Evolutionary conservation across 306 rosid genomes (phyloP).

Genomic region (Cucurbita ficifolia): DNA sequence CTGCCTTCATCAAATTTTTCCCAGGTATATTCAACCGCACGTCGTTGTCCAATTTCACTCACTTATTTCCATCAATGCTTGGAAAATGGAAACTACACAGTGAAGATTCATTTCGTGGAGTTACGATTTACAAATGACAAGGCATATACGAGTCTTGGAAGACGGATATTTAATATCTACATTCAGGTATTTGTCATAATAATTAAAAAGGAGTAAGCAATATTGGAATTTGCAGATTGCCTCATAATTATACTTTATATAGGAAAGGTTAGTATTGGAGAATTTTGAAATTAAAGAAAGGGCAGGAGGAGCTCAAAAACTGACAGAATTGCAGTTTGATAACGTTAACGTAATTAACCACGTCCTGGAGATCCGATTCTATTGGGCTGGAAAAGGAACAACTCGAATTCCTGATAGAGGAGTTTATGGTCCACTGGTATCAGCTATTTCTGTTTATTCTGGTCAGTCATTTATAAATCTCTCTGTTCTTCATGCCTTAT

Average conservation of each 20-base stretch:
- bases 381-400: constrained; percentile 50
- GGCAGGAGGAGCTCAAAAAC: constrained; percentile 28
- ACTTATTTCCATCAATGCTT: constrained; percentile 63
- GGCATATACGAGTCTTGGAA: constrained; percentile 37
- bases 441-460: constrained; percentile 55
- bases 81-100: constrained; percentile 47
- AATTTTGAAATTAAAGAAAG: constrained; percentile 40
- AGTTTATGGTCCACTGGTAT: constrained; percentile 56
- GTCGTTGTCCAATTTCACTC: constrained; percentile 40
- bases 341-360: constrained; percentile 30
- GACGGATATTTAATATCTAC: constrained; percentile 47
- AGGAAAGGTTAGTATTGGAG: constrained; percentile 34
- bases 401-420: constrained; percentile 48
- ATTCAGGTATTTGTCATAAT: constrained; percentile 39
- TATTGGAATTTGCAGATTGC: background rate
- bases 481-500: background rate
- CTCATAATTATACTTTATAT: constrained; percentile 3
- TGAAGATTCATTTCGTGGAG: constrained; percentile 55
- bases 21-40: constrained; percentile 38
- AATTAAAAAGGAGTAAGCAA: background rate
- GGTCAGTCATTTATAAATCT: constrained; percentile 20
- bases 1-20: constrained; percentile 25
- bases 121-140: constrained; percentile 39
- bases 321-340: constrained; percentile 11
- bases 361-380: constrained; percentile 44